These are phyloP conservation scores for Blastocystis sp. DNA, from an alignment of 352 stramenopile genomes.

Conservation along the genomic window DNA sequence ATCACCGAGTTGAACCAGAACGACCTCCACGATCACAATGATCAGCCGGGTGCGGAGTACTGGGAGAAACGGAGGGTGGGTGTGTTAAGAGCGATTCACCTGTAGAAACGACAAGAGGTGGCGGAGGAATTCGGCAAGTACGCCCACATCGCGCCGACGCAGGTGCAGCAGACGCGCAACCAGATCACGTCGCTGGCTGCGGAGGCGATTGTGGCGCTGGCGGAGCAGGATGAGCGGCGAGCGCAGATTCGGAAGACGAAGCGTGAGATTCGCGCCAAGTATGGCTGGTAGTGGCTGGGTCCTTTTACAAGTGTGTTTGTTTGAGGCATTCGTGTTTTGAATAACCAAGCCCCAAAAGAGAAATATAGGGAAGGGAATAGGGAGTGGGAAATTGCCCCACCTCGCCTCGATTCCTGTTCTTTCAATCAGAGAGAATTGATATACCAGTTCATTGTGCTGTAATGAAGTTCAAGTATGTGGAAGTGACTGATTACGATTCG, in stretches of 20 bases:
- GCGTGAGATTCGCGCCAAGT: conserved; percentile 28
- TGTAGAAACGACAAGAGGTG: conserved; percentile 2
- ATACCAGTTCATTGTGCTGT: conserved; percentile 35
- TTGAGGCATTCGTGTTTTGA: too few species aligned
- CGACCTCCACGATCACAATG: neutral
- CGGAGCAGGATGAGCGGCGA: conserved; percentile 30
- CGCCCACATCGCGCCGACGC: conserved; percentile 34
- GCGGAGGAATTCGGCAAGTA: conserved; percentile 48
- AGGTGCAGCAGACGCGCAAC: conserved; percentile 47
- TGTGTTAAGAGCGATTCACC: neutral
- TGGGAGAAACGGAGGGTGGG: conserved; percentile 21
- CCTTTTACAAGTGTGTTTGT: too few species aligned
- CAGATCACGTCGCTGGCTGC: conserved; percentile 21
- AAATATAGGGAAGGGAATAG: too few species aligned
- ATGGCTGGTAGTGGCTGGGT: conserved; percentile 43
- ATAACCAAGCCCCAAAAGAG: too few species aligned
- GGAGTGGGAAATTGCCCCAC: too few species aligned
- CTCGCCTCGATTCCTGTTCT: neutral
- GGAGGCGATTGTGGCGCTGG: conserved; percentile 23
- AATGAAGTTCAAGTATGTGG: conserved; percentile 54
- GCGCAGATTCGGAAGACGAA: neutral
- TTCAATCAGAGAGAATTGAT: conserved; percentile 15
- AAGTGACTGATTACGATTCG: neutral
- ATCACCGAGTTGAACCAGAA: conserved; percentile 17
- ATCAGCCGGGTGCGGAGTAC: neutral